Evolutionary conservation across 352 stramenopile genomes (phyloP), one percentile per base, ranked within the genome.

Genomic region (Phytophthora brassicae): DNA sequence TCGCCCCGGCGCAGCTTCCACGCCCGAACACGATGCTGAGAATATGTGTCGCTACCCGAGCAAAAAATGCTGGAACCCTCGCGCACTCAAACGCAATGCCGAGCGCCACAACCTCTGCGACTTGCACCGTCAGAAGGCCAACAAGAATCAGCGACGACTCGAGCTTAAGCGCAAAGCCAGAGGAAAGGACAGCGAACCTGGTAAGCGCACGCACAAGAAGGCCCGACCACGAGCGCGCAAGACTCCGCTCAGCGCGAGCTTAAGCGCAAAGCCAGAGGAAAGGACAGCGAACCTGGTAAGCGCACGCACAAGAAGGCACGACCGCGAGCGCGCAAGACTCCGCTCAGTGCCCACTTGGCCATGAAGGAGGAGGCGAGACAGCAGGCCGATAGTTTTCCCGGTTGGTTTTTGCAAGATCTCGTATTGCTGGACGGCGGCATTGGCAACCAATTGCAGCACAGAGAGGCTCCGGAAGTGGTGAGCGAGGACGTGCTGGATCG

Each of bases 81-180:
- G 77, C 50, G 72, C 72, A 16, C 46, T 80, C 28, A 86, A 86
- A 35, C 68, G 64, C 53, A 79, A 76, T 44, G 71, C 64, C 16
- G 60, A 84, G 22, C 70, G 68, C 31, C 81, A 90, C 53, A 79
- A 81, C 19, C 62, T 87, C 17, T 90, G 81, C 53, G 68, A 86
- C 19, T 64, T 77, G 45, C 81, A 90, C 53, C 78, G 81, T 28
- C 57, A 70, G n/a, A 83, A 86, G 51, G 76, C 79, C 45, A 90
- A 89, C 60, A 70, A 74, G 49, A 88, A 90, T 72, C 83, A 92
- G 66, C 80, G 80, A 17, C 72, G 70, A 6, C 71, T 84, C 11
- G 73, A 90, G 55, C 63, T 70, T 22, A 75, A 75, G 57, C 68
- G 69, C 48, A 75, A 79, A 53, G 56, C 66, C 8, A 50, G 60